Evolutionary conservation across 768 basidiomycete species (phyloP).

Genomic region (Serendipita vermifera): DNA sequence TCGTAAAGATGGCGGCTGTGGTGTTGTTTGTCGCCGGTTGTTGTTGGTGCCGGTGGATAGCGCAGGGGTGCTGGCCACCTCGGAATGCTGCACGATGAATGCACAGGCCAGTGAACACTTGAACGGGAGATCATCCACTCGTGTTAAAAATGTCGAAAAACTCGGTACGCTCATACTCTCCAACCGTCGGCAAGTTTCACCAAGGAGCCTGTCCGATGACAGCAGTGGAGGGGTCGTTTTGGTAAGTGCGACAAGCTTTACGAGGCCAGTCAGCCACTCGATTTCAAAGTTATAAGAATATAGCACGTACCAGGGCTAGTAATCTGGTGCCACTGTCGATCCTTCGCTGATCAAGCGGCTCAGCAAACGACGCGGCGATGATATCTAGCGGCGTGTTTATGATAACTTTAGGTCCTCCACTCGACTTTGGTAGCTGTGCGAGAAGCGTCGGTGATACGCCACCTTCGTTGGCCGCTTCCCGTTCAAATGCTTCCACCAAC

Average conservation of each 20-base stretch:
- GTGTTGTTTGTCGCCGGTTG: not conserved
- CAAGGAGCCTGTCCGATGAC: not conserved
- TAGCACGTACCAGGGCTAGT: not conserved
- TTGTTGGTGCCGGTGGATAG: not conserved
- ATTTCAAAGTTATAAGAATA: not conserved
- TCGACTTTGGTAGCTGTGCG: not conserved
- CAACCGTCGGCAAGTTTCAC: not conserved
- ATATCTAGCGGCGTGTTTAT: constrained; percentile 3
- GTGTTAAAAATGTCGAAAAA: not conserved
- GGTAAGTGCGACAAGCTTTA: not conserved
- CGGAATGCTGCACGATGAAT: not conserved
- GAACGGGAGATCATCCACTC: not conserved
- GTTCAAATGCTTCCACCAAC: not conserved
- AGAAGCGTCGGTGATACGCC: not conserved
- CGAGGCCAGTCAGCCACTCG: not conserved
- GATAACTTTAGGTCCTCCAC: not conserved
- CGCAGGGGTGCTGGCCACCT: no score
- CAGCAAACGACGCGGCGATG: not conserved
- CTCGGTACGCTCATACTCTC: not conserved
- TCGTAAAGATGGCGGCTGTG: not conserved
- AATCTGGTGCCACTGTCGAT: not conserved
- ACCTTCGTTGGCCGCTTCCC: not conserved
- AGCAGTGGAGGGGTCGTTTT: not conserved
- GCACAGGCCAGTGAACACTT: not conserved
- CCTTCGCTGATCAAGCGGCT: not conserved